Conservation (phyloP, 2,329 filamentous ascomycete species). For the Microdochium bolleyi region DNA sequence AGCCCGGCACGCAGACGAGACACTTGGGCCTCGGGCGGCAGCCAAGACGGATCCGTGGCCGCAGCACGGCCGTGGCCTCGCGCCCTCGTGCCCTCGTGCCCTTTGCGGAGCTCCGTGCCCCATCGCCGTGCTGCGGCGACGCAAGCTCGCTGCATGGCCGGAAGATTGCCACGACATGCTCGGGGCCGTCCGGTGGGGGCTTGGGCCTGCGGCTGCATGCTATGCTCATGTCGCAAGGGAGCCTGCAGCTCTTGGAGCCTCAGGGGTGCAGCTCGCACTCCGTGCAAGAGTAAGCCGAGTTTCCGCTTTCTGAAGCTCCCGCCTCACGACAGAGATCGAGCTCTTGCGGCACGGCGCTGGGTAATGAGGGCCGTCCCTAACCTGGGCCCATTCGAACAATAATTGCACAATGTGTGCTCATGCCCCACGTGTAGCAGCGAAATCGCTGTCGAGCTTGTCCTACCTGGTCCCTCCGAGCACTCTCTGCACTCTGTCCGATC, state of each 20-base stretch:
- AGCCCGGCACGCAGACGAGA: too few relatives aligned
- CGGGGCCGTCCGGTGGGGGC: background rate
- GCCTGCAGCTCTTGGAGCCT: background rate
- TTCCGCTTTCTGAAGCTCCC: too few relatives aligned
- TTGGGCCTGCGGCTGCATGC: background rate
- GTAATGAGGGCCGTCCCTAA: too few relatives aligned
- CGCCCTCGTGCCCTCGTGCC: background rate
- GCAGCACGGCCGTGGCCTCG: background rate
- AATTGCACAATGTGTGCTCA: too few relatives aligned
- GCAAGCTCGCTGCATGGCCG: background rate
- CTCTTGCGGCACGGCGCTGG: too few relatives aligned
- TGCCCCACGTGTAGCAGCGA: too few relatives aligned
- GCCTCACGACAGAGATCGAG: too few relatives aligned
- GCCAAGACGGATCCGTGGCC: background rate
- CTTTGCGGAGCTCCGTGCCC: background rate
- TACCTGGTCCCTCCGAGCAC: too few relatives aligned
- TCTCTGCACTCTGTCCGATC: too few relatives aligned
- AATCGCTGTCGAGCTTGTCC: too few relatives aligned
- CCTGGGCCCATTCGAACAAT: too few relatives aligned
- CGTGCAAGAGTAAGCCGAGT: background rate
- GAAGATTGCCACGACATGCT: background rate
- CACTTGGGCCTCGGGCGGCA: background rate
- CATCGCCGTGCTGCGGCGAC: background rate
- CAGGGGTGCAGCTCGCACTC: background rate
- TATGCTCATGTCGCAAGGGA: background rate